Base-by-base conservation (phyloP, 2,329 filamentous ascomycete genomes). In the Scedosporium boydii region DNA sequence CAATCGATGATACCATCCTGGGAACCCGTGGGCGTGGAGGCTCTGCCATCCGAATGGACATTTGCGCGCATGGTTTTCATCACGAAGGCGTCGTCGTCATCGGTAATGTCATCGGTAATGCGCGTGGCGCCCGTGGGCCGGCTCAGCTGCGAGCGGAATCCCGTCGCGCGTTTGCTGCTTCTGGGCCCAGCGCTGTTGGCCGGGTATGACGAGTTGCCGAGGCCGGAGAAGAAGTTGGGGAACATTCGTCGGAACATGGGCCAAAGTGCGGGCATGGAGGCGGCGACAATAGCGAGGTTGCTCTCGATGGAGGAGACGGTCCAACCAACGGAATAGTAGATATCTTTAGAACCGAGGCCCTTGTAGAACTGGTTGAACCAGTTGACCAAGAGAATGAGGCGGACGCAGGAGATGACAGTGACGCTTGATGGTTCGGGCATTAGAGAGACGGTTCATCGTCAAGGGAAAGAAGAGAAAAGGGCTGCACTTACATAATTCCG, bases 201-300 rank as follows among this genome's bases (percentile, higher is more conserved):
- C 6, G 44, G 63, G 62, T 65, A 64, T 9, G 64, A 64, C n/a
- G 69, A 69, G 18, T 27, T 65, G 64, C 65, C 65, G 55, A 67
- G 62, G 34, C 64, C 63, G 4, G 67, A 66, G 62, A 68, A 70
- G 63, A 69, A 58, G 21, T 60, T 60, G 23, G 71, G 70, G 58
- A 71, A 64, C 65, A 66, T 67, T 44, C 68, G 65, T 14, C 69
- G 68, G 59, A 73, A 67, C n/a, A 76, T 69, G 4, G 74, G 74
- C 68, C 73, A 73, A n/a, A 77, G 68, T 0, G 73, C 71, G 21
- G 75, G 75, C 1, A 70, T 71, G 0, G 71, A 76, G 53, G 74
- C 74, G 16, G 75, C 70, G 56, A 76, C 68, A 61, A 77, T 75
- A 48, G 74, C 75, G 23, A 75, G 66, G 65, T 76, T 76, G 62